Evolutionary conservation across 345 rosid species (phyloP).

Genomic region (Syzygium aqueum): DNA sequence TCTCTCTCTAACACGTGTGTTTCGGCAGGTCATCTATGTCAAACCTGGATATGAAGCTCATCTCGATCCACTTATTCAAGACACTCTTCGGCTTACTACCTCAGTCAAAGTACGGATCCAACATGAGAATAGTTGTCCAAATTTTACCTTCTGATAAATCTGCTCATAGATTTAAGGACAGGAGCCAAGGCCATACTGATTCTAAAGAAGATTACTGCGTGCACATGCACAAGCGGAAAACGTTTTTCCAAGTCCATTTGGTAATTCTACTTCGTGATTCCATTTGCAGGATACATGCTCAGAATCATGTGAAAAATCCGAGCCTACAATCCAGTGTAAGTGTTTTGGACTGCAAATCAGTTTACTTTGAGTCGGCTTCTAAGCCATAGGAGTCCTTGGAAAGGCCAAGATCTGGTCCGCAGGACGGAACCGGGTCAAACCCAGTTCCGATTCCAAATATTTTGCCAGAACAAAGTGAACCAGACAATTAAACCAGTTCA

Average conservation of each 20-base stretch:
- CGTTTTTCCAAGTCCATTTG: background rate
- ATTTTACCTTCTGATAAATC: background rate
- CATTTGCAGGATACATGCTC: constrained; percentile 61
- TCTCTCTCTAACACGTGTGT: background rate
- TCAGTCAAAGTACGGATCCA: constrained; percentile 29
- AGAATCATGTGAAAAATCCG: constrained; percentile 57
- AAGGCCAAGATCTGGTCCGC: background rate
- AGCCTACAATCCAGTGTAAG: constrained; percentile 48
- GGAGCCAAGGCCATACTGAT: background rate
- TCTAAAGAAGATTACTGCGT: background rate
- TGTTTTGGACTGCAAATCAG: background rate
- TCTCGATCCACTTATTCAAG: constrained; percentile 69
- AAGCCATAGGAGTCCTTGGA: background rate
- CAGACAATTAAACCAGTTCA: background rate
- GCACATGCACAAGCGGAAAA: background rate
- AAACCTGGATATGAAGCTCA: constrained; percentile 70
- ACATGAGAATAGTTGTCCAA: background rate
- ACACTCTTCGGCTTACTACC: constrained; percentile 53
- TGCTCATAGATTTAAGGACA: background rate
- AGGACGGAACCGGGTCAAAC: background rate
- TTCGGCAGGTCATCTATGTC: constrained; percentile 72
- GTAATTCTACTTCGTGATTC: background rate
- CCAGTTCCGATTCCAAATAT: background rate
- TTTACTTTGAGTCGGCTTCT: background rate
- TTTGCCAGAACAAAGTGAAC: background rate